Percentiles rank a stretch among this genome's conserved stretches.
These are phyloP conservation scores for Lotus japonicus DNA, from an alignment of 306 rosid species.

Conservation along the genomic window DNA sequence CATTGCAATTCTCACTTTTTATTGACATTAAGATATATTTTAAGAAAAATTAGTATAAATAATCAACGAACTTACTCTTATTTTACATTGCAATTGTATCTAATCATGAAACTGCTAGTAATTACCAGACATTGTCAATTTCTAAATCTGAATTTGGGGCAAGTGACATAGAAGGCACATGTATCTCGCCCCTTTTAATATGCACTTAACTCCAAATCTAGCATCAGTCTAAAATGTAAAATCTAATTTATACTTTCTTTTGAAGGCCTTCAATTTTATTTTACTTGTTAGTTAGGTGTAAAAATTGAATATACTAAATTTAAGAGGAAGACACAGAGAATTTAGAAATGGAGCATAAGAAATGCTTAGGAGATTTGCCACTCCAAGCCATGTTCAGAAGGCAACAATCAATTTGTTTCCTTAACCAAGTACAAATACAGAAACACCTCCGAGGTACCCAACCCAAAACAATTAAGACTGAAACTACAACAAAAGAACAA, in stretches of 20 bases:
- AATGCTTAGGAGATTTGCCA: conserved; percentile 4
- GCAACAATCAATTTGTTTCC: conserved; percentile 7
- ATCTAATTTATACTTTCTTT: background rate
- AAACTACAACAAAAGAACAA: conserved; percentile 23
- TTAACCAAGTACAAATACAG: conserved; percentile 18
- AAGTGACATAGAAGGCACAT: too few species aligned
- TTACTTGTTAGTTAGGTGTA: background rate
- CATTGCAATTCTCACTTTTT: too few species aligned
- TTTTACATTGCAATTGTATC: too few species aligned
- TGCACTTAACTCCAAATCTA: background rate
- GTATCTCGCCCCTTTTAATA: too few species aligned
- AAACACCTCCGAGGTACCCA: conserved; percentile 20
- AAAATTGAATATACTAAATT: background rate
- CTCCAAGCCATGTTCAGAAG: background rate
- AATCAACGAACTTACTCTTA: too few species aligned
- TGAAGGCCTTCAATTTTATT: background rate
- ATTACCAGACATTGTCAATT: too few species aligned
- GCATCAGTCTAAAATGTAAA: background rate
- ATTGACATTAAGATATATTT: too few species aligned
- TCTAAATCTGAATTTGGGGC: too few species aligned
- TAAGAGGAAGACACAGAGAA: too few species aligned
- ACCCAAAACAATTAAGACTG: conserved; percentile 19
- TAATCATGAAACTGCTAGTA: too few species aligned
- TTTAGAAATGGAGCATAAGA: background rate
- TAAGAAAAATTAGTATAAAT: too few species aligned